A percentile compares a stretch with the other conserved stretches of the same genome.
phyloP scores from a whole-genome alignment of 306 rosid genomes.

The Luffa aegyptiaca region DNA sequence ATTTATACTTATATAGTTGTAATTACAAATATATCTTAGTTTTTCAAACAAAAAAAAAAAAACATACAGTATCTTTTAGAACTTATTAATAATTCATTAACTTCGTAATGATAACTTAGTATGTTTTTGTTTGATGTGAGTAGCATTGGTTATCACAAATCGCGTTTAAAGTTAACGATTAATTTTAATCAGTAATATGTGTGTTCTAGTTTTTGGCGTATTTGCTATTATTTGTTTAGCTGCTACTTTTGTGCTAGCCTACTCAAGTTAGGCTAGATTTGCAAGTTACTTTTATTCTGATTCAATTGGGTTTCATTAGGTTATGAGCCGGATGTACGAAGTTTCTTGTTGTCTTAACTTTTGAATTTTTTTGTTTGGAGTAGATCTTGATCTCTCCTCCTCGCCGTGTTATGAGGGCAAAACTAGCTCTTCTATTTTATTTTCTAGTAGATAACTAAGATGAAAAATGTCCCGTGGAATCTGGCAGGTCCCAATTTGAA shows the following conservation, averaged over 20 bases:
- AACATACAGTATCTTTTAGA: not conserved
- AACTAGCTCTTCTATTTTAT: not conserved
- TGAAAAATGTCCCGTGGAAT: not conserved
- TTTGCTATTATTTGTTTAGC: not conserved
- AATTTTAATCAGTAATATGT: not conserved
- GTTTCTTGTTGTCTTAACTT: not conserved
- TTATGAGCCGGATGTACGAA: not conserved
- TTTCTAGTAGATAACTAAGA: not conserved
- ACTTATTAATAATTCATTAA: not conserved
- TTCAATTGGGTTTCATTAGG: not conserved
- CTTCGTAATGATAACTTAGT: not conserved
- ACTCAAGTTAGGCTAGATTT: not conserved
- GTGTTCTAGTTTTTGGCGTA: not conserved
- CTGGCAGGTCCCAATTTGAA: constrained; percentile 5
- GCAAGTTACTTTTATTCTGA: not conserved
- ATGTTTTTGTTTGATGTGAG: not conserved
- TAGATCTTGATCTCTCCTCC: not conserved
- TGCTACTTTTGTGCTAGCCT: not conserved
- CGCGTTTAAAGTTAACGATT: not conserved
- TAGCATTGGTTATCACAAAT: not conserved
- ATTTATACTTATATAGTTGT: too few species aligned
- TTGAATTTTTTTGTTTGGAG: not conserved
- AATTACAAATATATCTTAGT: not conserved
- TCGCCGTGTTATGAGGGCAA: not conserved
- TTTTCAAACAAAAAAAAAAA: not conserved